Evolutionary conservation across 495 filamentous ascomycete genomes (phyloP), one percentile per base, ranked within the genome.

Genomic region (Lentithecium fluviatile): DNA sequence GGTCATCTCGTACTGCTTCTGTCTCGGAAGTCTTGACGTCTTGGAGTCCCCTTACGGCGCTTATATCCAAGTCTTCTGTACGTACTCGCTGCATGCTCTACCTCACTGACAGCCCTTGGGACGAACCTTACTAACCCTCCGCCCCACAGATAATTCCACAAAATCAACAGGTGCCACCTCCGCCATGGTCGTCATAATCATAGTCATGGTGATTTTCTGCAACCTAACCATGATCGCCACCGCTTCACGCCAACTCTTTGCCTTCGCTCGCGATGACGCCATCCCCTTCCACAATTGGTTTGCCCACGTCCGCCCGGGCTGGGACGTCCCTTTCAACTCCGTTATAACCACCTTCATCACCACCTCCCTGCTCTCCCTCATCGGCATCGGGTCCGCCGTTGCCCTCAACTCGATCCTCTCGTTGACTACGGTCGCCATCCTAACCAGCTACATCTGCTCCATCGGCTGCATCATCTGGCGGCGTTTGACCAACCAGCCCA

Each of bases 141-240:
- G n/a, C n/a, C n/a, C n/a, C n/a, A n/a, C n/a, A n/a, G 62, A 56
- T 54, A 70, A 71, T 29, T 53, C 67, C 0, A 71, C 68, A 3
- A 12, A 57, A 0, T 59, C 49, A 2, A 32, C 34, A 13, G 61
- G 70, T 26, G 75, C 43, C 6, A 48, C 68, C 1, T 65, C 52
- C 13, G 52, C 56, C 2, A n/a, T 73, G 34, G 38, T 57, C 8
- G 23, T 52, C 13, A 58, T 69, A 5, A 75, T 70, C 34, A 73
- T 70, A 11, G 57, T 80, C 5, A 73, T 75, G 13, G 68, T 71
- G 13, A 71, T 77, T 15, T 75, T 79, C 21, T n/a, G n/a, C n/a
- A n/a, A n/a, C n/a, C n/a, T n/a, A n/a, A n/a, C 76, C 38, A 75
- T 73, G 60, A n/a, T n/a, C n/a, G 75, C 74, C 7, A 65, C 66